Percentiles rank a stretch among this genome's conserved stretches.
Conservation (phyloP, 2,329 filamentous ascomycete species). For the Neonectria faginata region DNA sequence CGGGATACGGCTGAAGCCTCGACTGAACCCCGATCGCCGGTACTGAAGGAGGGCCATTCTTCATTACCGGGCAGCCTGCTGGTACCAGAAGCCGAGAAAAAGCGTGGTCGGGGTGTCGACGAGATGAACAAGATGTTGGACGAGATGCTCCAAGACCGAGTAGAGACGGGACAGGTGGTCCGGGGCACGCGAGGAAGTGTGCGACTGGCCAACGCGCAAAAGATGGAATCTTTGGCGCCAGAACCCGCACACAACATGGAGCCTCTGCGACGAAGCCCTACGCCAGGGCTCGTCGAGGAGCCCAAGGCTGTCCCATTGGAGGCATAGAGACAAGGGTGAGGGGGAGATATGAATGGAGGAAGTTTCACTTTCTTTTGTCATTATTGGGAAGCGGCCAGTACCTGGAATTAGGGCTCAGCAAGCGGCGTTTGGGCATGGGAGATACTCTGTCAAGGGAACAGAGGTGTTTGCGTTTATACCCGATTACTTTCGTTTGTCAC, state of each 20-base stretch:
- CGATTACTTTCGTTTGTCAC: constrained; percentile 46
- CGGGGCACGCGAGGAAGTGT: constrained; percentile 76
- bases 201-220: constrained; percentile 64
- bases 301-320: constrained; percentile 39
- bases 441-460: constrained; percentile 29
- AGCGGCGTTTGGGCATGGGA: constrained; percentile 34
- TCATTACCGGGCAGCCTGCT: constrained; percentile 31
- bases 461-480: constrained; percentile 49
- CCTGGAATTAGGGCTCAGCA: constrained; percentile 24
- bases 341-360: constrained; percentile 2
- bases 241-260: constrained; percentile 54
- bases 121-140: constrained; percentile 95
- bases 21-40: constrained; percentile 49
- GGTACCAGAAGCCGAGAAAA: constrained; percentile 53
- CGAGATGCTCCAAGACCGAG: constrained; percentile 93
- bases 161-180: constrained; percentile 79
- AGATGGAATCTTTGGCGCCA: constrained; percentile 50
- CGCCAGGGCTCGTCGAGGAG: constrained; percentile 40
- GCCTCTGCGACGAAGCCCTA: constrained; percentile 54
- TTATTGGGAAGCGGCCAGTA: constrained; percentile 24
- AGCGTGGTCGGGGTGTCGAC: constrained; percentile 78
- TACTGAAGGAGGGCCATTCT: constrained; percentile 31
- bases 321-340: constrained; percentile 26
- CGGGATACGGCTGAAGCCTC: constrained; percentile 79
- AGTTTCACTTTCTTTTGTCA: constrained; percentile 6